phyloP scores from a whole-genome alignment of 2,329 filamentous ascomycete genomes.

The Aureobasidium sp. region DNA sequence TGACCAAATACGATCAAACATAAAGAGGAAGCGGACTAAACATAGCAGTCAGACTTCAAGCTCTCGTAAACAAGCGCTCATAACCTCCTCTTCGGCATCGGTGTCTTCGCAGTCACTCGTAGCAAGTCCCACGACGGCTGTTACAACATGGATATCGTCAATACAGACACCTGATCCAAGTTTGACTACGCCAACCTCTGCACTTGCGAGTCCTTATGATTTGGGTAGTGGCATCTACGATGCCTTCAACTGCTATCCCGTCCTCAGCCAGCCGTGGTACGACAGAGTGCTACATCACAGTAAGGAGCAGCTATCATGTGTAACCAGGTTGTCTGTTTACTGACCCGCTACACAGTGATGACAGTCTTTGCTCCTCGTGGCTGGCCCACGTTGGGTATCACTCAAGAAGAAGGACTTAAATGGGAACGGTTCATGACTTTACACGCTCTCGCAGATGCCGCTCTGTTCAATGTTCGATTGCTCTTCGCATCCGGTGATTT shows the following conservation, averaged over 20 bases:
- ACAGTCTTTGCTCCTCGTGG: slow-evolving; percentile 27
- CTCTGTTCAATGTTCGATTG: slow-evolving; percentile 27
- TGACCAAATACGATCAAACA: not conserved
- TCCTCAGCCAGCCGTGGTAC: slow-evolving; percentile 25
- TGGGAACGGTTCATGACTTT: slow-evolving; percentile 33
- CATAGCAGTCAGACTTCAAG: not conserved
- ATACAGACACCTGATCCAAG: not conserved
- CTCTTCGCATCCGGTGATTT: slow-evolving; percentile 28
- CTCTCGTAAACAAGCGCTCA: not conserved
- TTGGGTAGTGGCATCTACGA: slow-evolving; percentile 17
- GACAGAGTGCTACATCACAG: slow-evolving; percentile 25
- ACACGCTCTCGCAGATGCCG: slow-evolving; percentile 26
- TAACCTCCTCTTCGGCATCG: not conserved
- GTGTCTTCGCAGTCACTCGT: not conserved
- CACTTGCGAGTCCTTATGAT: slow-evolving; percentile 13
- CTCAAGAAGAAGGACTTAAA: slow-evolving; percentile 29
- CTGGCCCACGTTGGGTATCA: slow-evolving; percentile 27
- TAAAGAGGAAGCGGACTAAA: not conserved
- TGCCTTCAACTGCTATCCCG: slow-evolving; percentile 27
- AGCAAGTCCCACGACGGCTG: not conserved
- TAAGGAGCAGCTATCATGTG: slow-evolving; percentile 13
- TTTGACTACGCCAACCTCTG: not conserved
- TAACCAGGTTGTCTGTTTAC: not conserved
- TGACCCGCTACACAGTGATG: slow-evolving; percentile 18
- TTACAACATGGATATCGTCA: not conserved